phyloP scores from a whole-genome alignment of 2,329 filamentous ascomycete genomes.

The Didymella keratinophila region DNA sequence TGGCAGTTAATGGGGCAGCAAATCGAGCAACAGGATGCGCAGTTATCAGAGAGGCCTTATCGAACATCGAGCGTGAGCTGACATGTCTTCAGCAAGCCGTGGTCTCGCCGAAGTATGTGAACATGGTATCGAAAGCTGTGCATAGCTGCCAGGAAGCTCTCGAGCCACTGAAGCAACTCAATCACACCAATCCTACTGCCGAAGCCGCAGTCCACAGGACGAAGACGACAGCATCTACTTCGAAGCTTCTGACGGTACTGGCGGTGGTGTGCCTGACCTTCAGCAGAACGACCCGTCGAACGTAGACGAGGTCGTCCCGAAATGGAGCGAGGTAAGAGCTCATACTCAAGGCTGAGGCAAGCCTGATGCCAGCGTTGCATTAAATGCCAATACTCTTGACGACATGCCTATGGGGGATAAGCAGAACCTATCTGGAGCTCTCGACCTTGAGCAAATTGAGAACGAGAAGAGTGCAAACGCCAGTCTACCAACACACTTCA shows the following conservation, averaged over 20 bases:
- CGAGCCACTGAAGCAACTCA: background rate
- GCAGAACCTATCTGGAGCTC: background rate
- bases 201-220: background rate
- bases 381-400: background rate
- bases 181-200: too few species aligned
- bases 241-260: background rate
- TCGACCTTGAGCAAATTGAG: background rate
- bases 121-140: conserved; percentile 1
- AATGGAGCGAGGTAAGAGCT: background rate
- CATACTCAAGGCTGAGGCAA: background rate
- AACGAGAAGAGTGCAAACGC: too few species aligned
- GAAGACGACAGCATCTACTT: conserved; percentile 9
- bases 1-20: background rate
- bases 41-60: background rate
- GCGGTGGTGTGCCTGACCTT: background rate
- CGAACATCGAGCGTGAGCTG: conserved; percentile 5
- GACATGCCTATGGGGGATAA: background rate
- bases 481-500: background rate
- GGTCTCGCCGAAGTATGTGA: background rate
- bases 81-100: background rate
- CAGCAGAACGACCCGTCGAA: background rate
- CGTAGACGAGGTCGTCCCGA: background rate
- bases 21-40: background rate
- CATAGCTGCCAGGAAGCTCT: background rate
- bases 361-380: background rate